Percentiles rank a stretch among this genome's conserved stretches.
phyloP scores from a whole-genome alignment of 495 filamentous ascomycete species.

The Neurospora sp. region DNA sequence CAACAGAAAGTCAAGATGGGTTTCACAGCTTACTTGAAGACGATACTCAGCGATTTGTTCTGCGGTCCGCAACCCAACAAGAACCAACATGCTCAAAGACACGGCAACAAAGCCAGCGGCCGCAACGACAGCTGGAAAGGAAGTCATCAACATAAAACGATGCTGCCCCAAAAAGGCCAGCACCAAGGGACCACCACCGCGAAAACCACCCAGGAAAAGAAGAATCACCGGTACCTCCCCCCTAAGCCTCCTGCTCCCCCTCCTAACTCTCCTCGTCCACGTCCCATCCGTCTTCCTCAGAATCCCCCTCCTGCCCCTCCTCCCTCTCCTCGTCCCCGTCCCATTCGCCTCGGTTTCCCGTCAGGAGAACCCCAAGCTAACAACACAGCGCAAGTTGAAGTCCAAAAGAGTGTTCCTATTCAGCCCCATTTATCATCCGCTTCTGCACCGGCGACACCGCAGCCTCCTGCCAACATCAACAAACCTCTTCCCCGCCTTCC shows the following conservation, averaged over 20 bases:
- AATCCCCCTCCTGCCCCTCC: neutral
- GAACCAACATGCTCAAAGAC: neutral
- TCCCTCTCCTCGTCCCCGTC: neutral
- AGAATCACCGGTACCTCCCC: neutral
- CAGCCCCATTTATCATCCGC: neutral
- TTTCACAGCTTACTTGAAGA: neutral
- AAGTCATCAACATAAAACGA: neutral
- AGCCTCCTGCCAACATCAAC: neutral
- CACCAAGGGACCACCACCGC: neutral
- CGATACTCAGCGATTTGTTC: neutral
- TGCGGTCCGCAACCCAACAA: neutral
- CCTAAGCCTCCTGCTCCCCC: neutral
- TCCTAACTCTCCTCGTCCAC: neutral
- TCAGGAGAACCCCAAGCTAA: neutral
- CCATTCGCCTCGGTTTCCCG: neutral
- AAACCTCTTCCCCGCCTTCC: neutral
- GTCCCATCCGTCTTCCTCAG: neutral
- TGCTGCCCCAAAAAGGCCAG: neutral
- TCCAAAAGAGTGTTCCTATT: neutral
- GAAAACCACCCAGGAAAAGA: neutral
- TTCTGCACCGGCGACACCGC: neutral
- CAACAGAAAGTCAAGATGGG: neutral
- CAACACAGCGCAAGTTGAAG: neutral
- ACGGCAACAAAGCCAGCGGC: neutral
- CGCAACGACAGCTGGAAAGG: neutral